Evolutionary conservation across 1,139 yeast species (phyloP).

Genomic region (Arxiozyma bovina): DNA sequence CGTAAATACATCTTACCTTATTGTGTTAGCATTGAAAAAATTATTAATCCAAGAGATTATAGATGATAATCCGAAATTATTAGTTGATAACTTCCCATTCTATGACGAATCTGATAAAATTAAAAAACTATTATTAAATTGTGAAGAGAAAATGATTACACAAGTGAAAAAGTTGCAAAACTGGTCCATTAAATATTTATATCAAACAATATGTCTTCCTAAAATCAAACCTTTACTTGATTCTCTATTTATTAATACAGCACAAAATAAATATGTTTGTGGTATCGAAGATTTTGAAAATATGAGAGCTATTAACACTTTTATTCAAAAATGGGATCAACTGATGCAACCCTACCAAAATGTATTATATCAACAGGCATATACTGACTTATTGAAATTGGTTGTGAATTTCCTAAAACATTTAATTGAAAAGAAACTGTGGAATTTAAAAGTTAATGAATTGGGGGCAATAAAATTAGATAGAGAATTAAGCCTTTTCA

Average conservation of each 20-base stretch:
- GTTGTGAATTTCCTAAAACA: constrained; percentile 44
- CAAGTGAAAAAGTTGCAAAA: constrained; percentile 23
- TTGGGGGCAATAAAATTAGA: constrained; percentile 80
- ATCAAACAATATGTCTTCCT: constrained; percentile 21
- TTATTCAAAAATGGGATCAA: constrained; percentile 55
- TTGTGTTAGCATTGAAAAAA: constrained; percentile 16
- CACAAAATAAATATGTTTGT: constrained; percentile 21
- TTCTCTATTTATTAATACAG: constrained; percentile 17
- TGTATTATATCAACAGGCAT: constrained; percentile 43
- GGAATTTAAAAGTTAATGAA: constrained; percentile 65
- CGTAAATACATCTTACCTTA: constrained; percentile 25
- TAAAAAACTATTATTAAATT: constrained; percentile 33
- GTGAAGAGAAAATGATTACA: constrained; percentile 15
- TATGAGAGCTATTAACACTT: constrained; percentile 35
- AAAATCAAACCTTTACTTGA: constrained; percentile 19
- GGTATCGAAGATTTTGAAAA: constrained; percentile 33
- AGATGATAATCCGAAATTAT: constrained; percentile 27
- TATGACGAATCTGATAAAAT: constrained; percentile 44
- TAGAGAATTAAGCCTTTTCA: constrained; percentile 66
- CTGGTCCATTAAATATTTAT: constrained; percentile 26
- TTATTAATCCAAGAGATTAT: constrained; percentile 26
- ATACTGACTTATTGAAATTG: constrained; percentile 42
- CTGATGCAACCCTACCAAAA: constrained; percentile 59
- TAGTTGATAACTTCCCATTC: constrained; percentile 45
- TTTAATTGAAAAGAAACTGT: constrained; percentile 57